Evolutionary conservation across 2,329 filamentous ascomycete genomes (phyloP).

Genomic region (Dactylellina parvicollis): DNA sequence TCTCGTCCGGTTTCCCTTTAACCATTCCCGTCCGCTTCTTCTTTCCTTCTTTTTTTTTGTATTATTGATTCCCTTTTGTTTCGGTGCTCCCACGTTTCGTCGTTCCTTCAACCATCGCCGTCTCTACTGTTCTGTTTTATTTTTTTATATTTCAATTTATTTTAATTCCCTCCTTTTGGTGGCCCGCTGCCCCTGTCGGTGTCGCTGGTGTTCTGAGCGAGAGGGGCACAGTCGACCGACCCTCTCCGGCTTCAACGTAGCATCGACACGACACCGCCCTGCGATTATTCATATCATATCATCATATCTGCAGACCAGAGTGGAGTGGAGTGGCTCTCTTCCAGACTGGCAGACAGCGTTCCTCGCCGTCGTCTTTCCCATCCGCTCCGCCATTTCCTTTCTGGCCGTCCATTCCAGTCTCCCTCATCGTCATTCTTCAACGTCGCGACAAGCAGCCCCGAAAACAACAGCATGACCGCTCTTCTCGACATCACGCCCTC

Average conservation of each 20-base stretch:
- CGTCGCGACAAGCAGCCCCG: not conserved
- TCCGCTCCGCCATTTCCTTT: too few relatives aligned
- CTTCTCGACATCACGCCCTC: conserved; percentile 4
- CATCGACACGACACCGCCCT: too few relatives aligned
- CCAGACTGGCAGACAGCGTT: not conserved
- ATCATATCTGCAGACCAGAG: not conserved
- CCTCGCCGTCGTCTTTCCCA: too few relatives aligned
- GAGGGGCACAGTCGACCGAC: too few relatives aligned
- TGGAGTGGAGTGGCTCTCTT: too few relatives aligned
- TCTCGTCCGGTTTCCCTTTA: conserved; percentile 5
- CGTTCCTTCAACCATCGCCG: too few relatives aligned
- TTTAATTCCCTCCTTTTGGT: too few relatives aligned
- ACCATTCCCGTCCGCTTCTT: conserved; percentile 17
- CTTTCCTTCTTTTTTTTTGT: not conserved
- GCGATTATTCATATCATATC: conserved; percentile 13
- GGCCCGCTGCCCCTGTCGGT: too few relatives aligned
- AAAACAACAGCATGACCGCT: conserved; percentile 10
- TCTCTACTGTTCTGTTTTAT: too few relatives aligned
- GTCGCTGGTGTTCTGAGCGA: too few relatives aligned
- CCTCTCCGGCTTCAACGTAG: too few relatives aligned
- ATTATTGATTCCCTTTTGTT: not conserved
- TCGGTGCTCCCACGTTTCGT: not conserved
- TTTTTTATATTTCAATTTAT: too few relatives aligned
- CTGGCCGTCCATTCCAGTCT: not conserved
- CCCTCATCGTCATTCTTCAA: not conserved